These are phyloP conservation scores for Boletales sp. DNA, from an alignment of 768 basidiomycete genomes.

Conservation along the genomic window DNA sequence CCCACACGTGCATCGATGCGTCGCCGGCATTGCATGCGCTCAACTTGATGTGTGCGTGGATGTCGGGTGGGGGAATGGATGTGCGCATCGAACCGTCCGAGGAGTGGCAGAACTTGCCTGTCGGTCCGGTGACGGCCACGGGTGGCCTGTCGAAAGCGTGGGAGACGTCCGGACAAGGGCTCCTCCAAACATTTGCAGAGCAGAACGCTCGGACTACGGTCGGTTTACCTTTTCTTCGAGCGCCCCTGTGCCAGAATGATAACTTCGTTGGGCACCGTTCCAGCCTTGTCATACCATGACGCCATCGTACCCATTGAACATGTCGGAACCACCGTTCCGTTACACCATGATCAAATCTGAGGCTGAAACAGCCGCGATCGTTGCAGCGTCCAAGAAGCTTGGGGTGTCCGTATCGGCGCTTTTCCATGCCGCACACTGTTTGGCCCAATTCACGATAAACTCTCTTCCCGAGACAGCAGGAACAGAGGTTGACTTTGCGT, in stretches of 20 bases:
- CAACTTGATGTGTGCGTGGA: conserved; percentile 22
- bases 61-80: conserved; percentile 11
- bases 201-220: conserved; percentile 7
- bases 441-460: conserved; percentile 21
- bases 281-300: conserved; percentile 9
- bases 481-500: conserved; percentile 18
- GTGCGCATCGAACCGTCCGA: conserved; percentile 7
- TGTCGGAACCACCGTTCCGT: conserved; percentile 7
- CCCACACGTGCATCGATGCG: conserved; percentile 22
- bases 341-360: background rate
- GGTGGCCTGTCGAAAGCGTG: conserved; percentile 19
- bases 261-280: background rate
- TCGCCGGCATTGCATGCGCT: conserved; percentile 20
- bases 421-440: conserved; percentile 21
- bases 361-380: conserved; percentile 9
- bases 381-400: conserved; percentile 6
- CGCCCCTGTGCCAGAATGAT: background rate
- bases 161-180: conserved; percentile 8
- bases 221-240: background rate
- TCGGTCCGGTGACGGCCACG: conserved; percentile 22
- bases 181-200: conserved; percentile 11
- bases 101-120: conserved; percentile 26
- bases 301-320: conserved; percentile 6
- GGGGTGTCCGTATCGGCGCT: conserved; percentile 14
- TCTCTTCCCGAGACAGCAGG: conserved; percentile 1